Conservation (phyloP, 805 yeast species). For the Kuraishia molischiana region DNA sequence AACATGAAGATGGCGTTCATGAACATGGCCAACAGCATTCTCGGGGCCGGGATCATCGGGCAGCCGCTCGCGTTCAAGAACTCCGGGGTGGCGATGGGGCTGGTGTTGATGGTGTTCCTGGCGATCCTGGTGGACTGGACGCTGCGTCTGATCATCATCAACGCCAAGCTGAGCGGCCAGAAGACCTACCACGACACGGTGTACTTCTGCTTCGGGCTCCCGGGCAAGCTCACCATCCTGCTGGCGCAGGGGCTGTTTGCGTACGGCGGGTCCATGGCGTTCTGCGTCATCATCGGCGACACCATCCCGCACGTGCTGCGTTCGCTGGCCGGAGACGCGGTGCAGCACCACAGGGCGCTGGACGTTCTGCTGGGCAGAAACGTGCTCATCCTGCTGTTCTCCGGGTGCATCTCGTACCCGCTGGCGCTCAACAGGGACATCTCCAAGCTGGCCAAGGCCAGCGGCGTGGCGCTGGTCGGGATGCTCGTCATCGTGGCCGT, state of each 20-base stretch:
- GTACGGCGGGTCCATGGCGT: conserved; percentile 90
- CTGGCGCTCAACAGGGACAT: conserved; percentile 73
- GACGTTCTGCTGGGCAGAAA: conserved; percentile 56
- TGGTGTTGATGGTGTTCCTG: conserved; percentile 46
- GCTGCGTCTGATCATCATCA: conserved; percentile 62
- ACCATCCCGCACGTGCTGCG: conserved; percentile 84
- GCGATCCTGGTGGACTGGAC: conserved; percentile 87
- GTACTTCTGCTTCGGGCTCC: conserved; percentile 62
- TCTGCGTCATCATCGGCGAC: conserved; percentile 90
- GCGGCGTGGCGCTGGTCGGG: conserved; percentile 76
- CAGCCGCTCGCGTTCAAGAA: conserved; percentile 84
- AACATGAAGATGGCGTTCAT: conserved; percentile 81
- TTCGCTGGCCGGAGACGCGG: conserved; percentile 44
- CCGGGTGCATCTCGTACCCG: conserved; percentile 72
- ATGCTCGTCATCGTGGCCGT: conserved; percentile 73
- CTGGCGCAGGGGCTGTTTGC: conserved; percentile 83
- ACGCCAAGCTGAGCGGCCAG: conserved; percentile 69
- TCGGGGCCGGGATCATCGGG: conserved; percentile 95
- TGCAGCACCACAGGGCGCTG: conserved; percentile 26
- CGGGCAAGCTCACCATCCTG: conserved; percentile 60
- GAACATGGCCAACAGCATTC: conserved; percentile 93
- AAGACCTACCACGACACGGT: conserved; percentile 82
- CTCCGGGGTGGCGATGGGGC: conserved; percentile 71
- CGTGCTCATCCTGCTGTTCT: conserved; percentile 59
- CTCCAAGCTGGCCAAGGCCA: conserved; percentile 76